Conservation (phyloP, 805 yeast genomes). For the Torulaspora maleeae region DNA sequence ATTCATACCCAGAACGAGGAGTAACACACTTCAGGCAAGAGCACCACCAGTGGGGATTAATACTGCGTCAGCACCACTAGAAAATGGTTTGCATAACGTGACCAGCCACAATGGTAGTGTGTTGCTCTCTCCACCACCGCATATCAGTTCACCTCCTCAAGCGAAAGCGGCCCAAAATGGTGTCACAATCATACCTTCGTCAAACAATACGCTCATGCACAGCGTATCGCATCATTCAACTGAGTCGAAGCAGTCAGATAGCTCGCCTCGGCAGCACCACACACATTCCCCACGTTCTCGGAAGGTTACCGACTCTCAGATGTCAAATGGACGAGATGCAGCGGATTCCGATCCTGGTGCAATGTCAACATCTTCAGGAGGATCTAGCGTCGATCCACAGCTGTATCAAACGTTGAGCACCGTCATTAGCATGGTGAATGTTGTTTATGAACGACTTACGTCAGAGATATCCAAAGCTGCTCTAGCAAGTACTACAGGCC, state of each 20-base stretch:
- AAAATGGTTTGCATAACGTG: not conserved
- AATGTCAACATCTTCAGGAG: slow-evolving; percentile 28
- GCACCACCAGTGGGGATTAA: slow-evolving; percentile 6
- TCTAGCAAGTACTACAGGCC: slow-evolving; percentile 43
- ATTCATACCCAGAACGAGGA: slow-evolving; percentile 23
- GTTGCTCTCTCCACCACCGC: slow-evolving; percentile 8
- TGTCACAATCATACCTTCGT: slow-evolving; percentile 9
- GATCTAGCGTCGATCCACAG: slow-evolving; percentile 58
- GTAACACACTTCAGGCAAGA: slow-evolving; percentile 25
- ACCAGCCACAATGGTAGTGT: slow-evolving; percentile 3
- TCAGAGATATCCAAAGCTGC: slow-evolving; percentile 64
- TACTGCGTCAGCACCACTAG: slow-evolving; percentile 1
- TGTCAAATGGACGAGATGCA: slow-evolving; percentile 7
- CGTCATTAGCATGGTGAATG: slow-evolving; percentile 65
- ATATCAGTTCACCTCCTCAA: slow-evolving; percentile 11
- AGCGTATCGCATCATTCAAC: slow-evolving; percentile 7
- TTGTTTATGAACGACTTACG: slow-evolving; percentile 71
- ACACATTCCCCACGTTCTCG: slow-evolving; percentile 16
- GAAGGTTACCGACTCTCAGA: slow-evolving; percentile 9
- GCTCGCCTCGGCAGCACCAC: slow-evolving; percentile 17
- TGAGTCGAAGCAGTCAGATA: slow-evolving; percentile 12
- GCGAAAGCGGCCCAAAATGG: slow-evolving; percentile 4
- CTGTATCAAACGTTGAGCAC: slow-evolving; percentile 58
- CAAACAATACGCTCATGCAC: slow-evolving; percentile 9
- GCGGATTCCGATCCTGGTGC: slow-evolving; percentile 22